Conservation (phyloP, 768 basidiomycete species). For the Holtermannia corniformis region DNA sequence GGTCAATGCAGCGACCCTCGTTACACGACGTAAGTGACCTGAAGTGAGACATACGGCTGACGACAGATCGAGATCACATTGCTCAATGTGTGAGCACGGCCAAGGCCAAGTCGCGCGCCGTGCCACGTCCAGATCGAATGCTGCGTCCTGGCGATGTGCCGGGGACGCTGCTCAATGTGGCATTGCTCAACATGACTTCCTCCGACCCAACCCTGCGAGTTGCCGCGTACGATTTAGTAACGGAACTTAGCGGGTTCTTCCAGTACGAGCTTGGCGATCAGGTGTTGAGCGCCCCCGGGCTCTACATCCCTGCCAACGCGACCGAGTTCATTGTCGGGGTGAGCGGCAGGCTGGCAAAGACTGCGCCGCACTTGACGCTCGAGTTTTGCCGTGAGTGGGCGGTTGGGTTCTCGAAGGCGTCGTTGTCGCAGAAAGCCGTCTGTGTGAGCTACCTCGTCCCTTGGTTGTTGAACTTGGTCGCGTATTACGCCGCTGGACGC, state of each 20-base stretch:
- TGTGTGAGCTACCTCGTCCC: constrained; percentile 76
- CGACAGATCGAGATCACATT: constrained; percentile 50
- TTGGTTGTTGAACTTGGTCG: constrained; percentile 72
- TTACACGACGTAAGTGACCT: constrained; percentile 19
- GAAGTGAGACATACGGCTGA: constrained; percentile 4
- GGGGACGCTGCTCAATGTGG: constrained; percentile 71
- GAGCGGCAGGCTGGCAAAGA: constrained; percentile 14
- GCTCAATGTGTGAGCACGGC: constrained; percentile 28
- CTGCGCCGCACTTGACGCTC: constrained; percentile 62
- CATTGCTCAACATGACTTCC: constrained; percentile 65
- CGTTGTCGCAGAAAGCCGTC: constrained; percentile 52
- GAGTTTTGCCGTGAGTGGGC: constrained; percentile 84
- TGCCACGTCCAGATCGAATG: constrained; percentile 49
- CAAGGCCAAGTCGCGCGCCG: constrained; percentile 14
- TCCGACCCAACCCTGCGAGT: constrained; percentile 66
- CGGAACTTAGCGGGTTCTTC: constrained; percentile 29
- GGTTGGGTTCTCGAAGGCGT: constrained; percentile 47
- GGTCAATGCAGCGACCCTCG: constrained; percentile 20
- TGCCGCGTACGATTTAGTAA: constrained; percentile 67
- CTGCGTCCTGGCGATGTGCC: constrained; percentile 74
- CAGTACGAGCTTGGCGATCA: constrained; percentile 16
- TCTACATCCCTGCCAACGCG: constrained; percentile 25
- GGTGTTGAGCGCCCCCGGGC: constrained; percentile 12
- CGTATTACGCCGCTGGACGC: constrained; percentile 60
- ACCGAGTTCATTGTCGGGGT: constrained; percentile 14